Evolutionary conservation across 2,329 filamentous ascomycete species (phyloP).

Genomic region (Nothopassalora personata): DNA sequence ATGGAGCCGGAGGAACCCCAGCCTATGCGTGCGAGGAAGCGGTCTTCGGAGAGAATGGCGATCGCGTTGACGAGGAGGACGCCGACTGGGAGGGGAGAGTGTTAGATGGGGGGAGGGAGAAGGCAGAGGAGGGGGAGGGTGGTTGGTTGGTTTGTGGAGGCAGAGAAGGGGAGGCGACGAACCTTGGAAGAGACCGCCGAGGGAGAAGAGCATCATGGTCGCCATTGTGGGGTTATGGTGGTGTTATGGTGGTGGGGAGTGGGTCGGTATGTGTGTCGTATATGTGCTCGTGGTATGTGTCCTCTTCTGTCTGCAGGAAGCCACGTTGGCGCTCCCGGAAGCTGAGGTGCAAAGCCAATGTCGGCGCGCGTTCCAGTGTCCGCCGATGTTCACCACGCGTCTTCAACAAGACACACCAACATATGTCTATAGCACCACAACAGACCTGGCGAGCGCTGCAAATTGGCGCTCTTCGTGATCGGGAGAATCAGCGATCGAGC

Average conservation of each 20-base stretch:
- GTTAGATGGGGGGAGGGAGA: constrained; percentile 17
- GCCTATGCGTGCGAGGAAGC: constrained; percentile 84
- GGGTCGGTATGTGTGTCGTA: not conserved
- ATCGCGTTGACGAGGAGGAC: constrained; percentile 91
- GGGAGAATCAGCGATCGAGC: constrained; percentile 1
- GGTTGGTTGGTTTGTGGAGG: too few species aligned
- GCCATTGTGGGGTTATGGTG: constrained; percentile 19
- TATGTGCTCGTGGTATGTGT: too few species aligned
- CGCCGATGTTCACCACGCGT: not conserved
- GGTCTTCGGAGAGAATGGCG: constrained; percentile 88
- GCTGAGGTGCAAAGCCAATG: not conserved
- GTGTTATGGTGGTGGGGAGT: not conserved
- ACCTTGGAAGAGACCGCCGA: constrained; percentile 71
- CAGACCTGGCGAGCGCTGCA: constrained; percentile 20
- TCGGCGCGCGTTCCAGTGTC: not conserved
- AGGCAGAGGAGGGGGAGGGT: constrained; percentile 1
- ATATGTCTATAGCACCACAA: not conserved
- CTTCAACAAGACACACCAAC: not conserved
- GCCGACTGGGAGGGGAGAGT: constrained; percentile 50
- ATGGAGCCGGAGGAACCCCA: constrained; percentile 59
- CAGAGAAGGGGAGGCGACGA: constrained; percentile 22
- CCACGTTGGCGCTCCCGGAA: not conserved
- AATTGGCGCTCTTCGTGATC: constrained; percentile 11
- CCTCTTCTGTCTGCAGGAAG: too few species aligned
- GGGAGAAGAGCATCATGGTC: constrained; percentile 60